Base-by-base conservation (phyloP, 2,329 filamentous ascomycete species). In the Aspergillus phoenicis region DNA sequence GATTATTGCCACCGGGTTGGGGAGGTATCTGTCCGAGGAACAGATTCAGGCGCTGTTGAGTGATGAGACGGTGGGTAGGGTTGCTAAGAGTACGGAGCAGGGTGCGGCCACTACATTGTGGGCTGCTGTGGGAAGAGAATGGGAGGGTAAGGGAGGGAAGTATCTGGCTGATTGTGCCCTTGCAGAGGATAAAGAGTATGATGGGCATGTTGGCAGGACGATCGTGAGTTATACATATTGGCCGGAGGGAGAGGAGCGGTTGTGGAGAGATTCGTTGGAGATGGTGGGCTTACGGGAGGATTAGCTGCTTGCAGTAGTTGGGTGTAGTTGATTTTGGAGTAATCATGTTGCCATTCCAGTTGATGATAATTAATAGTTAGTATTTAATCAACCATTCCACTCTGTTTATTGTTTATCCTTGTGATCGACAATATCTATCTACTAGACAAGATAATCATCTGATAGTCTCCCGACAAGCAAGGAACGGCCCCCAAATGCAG, bases 41-140 rank as follows among this genome's bases (percentile, higher is more conserved):
- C 26, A 54, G 20, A 51, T 66, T n/a, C 8, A 57, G 5, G 59
- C n/a, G 1, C 41, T 66, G 52, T 8, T 60, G 17, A 43, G 52
- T 7, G 51, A 70, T 30, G 38, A 62, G 15, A 49, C 59, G 22
- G 52, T 71, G 28, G 28, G 57, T 8, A 62, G 47, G n/a, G 49
- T 60, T 4, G 64, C 73, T 57, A 80, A 78, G 61, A 73, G 61
- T 17, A 22, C 61, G 0, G 72, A 67, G 33, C 77, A 81, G 61
- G 78, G 77, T 2, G 77, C 77, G 13, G 76, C 78, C 5, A 80
- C 45, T 17, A 49, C 24, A 0, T 4, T 26, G 22, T 28, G 24
- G 45, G 45, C 24, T 28, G 45, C 45, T 26, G 45, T 49, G 24
- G 24, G 45, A 11, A 28, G 45, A 0, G 45, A 49, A 8, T 30